Percentiles rank a stretch among this genome's conserved stretches.
Evolutionary conservation across 2,329 filamentous ascomycete genomes (phyloP).

Genomic region (Cladosporium velox): DNA sequence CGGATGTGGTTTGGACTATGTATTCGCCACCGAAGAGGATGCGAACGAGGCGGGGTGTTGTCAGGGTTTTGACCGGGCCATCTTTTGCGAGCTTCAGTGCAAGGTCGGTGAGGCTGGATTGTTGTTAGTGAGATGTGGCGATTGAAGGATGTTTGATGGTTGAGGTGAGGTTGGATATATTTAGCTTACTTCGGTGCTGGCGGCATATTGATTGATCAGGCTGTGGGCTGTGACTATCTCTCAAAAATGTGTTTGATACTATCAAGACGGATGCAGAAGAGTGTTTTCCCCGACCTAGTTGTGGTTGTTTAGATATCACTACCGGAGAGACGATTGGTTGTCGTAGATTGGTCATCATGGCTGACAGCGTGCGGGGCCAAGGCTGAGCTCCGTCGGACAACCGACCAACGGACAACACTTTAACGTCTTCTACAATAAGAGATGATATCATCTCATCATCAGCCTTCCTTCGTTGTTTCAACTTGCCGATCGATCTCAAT

Average conservation of each 20-base stretch:
- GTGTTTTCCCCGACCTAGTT: neutral
- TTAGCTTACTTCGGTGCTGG: constrained; percentile 9
- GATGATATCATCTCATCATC: neutral
- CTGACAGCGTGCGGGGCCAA: neutral
- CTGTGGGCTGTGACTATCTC: neutral
- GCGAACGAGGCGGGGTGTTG: constrained; percentile 37
- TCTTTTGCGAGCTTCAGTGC: constrained; percentile 44
- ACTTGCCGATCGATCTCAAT: neutral
- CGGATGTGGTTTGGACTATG: constrained; percentile 39
- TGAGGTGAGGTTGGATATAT: neutral
- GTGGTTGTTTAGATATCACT: neutral
- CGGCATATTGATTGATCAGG: neutral
- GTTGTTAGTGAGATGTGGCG: constrained; percentile 3
- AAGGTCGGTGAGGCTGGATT: constrained; percentile 41
- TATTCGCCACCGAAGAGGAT: constrained; percentile 37
- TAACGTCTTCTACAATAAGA: neutral
- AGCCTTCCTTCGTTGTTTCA: neutral
- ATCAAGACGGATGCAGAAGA: neutral
- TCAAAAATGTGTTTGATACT: neutral
- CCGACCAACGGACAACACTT: neutral
- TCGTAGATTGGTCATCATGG: neutral
- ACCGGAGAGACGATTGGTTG: neutral
- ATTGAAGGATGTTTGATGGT: neutral
- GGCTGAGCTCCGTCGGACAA: neutral
- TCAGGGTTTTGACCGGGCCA: constrained; percentile 40